Evolutionary conservation across 2,329 filamentous ascomycete species (phyloP).

Genomic region (Calonectria hongkongensis): DNA sequence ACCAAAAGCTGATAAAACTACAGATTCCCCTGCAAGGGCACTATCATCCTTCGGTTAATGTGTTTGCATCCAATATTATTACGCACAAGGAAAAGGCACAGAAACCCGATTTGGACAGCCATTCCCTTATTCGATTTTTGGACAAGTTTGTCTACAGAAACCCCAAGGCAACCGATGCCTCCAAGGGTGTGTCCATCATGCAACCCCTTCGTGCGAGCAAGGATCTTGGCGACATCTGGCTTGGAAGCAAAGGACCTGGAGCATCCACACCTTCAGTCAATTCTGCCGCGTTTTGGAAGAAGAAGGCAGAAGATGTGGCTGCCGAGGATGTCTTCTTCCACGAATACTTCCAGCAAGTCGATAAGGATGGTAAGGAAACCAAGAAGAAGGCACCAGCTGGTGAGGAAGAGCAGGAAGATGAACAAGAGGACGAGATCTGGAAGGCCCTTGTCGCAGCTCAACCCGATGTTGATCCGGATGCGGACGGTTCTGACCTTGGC

Average conservation of each 20-base stretch:
- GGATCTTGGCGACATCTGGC: constrained; percentile 73
- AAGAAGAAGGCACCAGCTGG: constrained; percentile 68
- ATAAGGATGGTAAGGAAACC: constrained; percentile 74
- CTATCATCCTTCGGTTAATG: constrained; percentile 93
- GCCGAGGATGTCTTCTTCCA: constrained; percentile 99
- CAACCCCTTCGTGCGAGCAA: constrained; percentile 82
- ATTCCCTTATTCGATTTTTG: constrained; percentile 95
- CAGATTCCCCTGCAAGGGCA: constrained; percentile 73
- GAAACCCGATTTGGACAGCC: constrained; percentile 92
- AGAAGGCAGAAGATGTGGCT: constrained; percentile 89
- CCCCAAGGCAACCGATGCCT: constrained; percentile 81
- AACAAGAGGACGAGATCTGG: constrained; percentile 89
- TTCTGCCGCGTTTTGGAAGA: constrained; percentile 91
- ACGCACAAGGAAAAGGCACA: constrained; percentile 82
- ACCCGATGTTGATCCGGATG: constrained; percentile 75
- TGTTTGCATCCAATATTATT: constrained; percentile 85
- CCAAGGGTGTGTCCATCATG: constrained; percentile 94
- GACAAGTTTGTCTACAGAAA: constrained; percentile 99
- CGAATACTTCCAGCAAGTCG: constrained; percentile 89
- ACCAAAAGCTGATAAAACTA: constrained; percentile 45
- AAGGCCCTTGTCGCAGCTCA: constrained; percentile 88
- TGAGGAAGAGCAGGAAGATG: constrained; percentile 72
- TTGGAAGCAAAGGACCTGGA: constrained; percentile 69
- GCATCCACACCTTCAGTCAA: constrained; percentile 76
- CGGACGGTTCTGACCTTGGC: constrained; percentile 71